phyloP scores from a whole-genome alignment of 176 grass and related monocot species.

The Triticum aestivum region DNA sequence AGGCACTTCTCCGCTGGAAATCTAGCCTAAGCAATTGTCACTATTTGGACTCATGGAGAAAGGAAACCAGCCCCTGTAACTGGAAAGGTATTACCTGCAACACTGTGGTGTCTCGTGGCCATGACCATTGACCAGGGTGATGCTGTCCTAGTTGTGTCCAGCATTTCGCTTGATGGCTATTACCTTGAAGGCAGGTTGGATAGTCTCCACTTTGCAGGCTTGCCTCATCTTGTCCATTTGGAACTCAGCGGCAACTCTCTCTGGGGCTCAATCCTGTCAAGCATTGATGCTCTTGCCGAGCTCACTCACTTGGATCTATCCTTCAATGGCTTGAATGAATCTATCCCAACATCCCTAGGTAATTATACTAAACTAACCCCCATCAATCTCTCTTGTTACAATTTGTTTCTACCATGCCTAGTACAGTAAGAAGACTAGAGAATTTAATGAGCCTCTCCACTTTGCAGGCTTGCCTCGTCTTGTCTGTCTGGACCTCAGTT shows the following conservation, averaged over 20 bases:
- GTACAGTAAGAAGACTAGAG: too few relatives aligned
- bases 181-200: not conserved
- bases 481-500: too few relatives aligned
- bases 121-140: not conserved
- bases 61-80: too few relatives aligned
- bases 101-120: not conserved
- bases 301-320: not conserved
- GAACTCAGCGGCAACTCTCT: not conserved
- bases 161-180: fast-evolving
- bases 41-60: too few relatives aligned
- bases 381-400: too few relatives aligned
- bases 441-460: too few relatives aligned
- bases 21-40: too few relatives aligned
- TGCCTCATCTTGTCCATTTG: not conserved
- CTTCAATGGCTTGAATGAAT: not conserved
- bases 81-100: not conserved
- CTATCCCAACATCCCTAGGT: not conserved
- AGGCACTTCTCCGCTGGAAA: too few relatives aligned
- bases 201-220: not conserved
- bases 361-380: not conserved
- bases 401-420: too few relatives aligned
- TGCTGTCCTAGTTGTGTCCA: not conserved
- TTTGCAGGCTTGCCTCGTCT: too few relatives aligned
- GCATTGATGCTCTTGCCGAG: not conserved
- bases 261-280: not conserved